These are phyloP conservation scores for Pseudocercospora fuligena DNA, from an alignment of 2,329 filamentous ascomycete genomes.

Conservation along the genomic window DNA sequence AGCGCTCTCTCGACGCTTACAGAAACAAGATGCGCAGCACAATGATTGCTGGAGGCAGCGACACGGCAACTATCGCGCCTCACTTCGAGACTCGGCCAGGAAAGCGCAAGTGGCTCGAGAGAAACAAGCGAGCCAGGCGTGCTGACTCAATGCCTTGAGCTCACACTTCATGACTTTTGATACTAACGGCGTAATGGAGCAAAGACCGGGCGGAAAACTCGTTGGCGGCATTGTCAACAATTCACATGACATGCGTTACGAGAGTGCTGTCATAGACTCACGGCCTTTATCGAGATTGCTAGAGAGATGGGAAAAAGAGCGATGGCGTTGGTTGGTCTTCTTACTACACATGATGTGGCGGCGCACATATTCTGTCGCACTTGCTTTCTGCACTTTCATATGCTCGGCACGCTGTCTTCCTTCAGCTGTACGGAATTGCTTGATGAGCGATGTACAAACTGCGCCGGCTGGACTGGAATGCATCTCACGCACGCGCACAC, in stretches of 20 bases:
- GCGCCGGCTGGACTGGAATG: neutral
- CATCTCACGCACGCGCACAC: neutral
- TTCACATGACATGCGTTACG: neutral
- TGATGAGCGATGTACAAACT: neutral
- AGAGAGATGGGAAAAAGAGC: conserved; percentile 1
- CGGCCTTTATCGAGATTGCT: conserved; percentile 8
- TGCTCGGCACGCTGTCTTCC: neutral
- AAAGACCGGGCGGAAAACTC: neutral
- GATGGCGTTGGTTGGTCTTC: conserved; percentile 6
- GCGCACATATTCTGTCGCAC: neutral
- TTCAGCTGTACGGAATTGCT: neutral
- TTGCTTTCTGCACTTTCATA: neutral
- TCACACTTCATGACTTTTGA: neutral
- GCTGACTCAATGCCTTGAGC: conserved; percentile 25
- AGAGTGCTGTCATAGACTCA: neutral
- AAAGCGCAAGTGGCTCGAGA: conserved; percentile 67
- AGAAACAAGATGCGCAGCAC: conserved; percentile 86
- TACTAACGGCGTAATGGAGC: conserved; percentile 1
- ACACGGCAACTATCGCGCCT: conserved; percentile 72
- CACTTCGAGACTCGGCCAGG: conserved; percentile 90
- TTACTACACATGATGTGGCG: neutral
- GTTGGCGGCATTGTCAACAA: neutral
- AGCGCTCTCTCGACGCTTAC: conserved; percentile 79
- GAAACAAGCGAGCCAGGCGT: conserved; percentile 46
- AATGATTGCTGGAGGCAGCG: conserved; percentile 78